Evolutionary conservation across 352 stramenopile species (phyloP).

Genomic region (Globisporangium cystogenes): DNA sequence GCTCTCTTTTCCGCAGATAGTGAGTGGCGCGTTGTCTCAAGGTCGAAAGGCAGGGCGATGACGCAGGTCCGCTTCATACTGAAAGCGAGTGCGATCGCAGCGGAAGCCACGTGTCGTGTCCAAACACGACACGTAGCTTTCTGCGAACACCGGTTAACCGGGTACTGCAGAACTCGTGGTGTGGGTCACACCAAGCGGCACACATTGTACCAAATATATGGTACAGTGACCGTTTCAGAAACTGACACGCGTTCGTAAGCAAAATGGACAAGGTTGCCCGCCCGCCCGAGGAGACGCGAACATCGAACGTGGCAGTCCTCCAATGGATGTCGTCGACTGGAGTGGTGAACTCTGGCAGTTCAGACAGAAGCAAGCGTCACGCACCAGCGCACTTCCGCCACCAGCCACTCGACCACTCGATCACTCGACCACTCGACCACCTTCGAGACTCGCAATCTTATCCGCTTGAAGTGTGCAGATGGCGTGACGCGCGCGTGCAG

Average conservation of each 20-base stretch:
- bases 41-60: not conserved
- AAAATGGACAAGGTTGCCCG: too few species aligned
- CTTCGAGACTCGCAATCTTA: not conserved
- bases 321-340: too few species aligned
- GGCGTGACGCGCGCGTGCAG: slow-evolving; percentile 16
- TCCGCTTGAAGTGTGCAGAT: not conserved
- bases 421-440: too few species aligned
- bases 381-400: too few species aligned
- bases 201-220: too few species aligned
- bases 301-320: too few species aligned
- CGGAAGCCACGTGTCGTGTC: slow-evolving; percentile 9
- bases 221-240: not conserved
- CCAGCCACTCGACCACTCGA: too few species aligned
- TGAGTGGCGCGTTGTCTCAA: not conserved
- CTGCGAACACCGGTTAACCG: not conserved
- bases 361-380: too few species aligned
- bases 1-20: slow-evolving; percentile 11
- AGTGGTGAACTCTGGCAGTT: too few species aligned
- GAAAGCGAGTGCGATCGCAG: not conserved
- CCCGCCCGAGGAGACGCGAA: too few species aligned
- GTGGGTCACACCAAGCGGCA: not conserved
- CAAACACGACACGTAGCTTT: not conserved
- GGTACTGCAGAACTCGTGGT: not conserved
- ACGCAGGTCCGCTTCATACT: slow-evolving; percentile 11
- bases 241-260: not conserved